Evolutionary conservation across 164 flowering plant species (phyloP), one percentile per base, ranked within the genome.

Genomic region (Tetrastigma voinierianum): DNA sequence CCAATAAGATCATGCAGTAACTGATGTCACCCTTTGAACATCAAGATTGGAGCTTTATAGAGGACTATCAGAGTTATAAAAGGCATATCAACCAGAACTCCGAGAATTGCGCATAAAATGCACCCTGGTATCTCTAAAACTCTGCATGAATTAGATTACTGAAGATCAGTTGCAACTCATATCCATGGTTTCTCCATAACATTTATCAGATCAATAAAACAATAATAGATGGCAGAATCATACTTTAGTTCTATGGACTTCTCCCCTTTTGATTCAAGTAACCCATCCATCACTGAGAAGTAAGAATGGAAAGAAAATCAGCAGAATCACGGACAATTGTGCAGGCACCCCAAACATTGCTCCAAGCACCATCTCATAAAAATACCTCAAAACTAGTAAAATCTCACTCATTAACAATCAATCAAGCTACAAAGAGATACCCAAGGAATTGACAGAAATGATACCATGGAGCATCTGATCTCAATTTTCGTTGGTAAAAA

Each of bases 1-100:
- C 82, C 84, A 47, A 81, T 63, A 43, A 81, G 77, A 76, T 81
- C 84, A 24, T 66, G 68, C 13, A 72, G 14, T 59, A 78, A 65
- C 16, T 73, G 64, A 1, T 54, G 18, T 82, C 82, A 81, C 70
- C 82, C 82, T 72, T 76, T 81, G 62, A 76, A 62, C 25, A 81
- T 64, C 73, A 81, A 65, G 53, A 74, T 51, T 16, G 82, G 82
- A 56, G 76, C 67, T 72, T 78, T 78, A 51, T 68, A 81, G n/a
- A 81, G 23, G 9, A 73, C 69, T 20, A 81, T 61, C 15, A 74
- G 13, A 19, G 68, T 67, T 51, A 76, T 72, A 2, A 78, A 17
- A 23, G 77, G 80, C 59, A 81, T 72, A 59, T 81, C 82, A 53
- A 78, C 66, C 20, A 70, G 1, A 24, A 78, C 12, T 18, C 82